Evolutionary conservation across 2,329 filamentous ascomycete species (phyloP).

Genomic region (Nemania sp.): DNA sequence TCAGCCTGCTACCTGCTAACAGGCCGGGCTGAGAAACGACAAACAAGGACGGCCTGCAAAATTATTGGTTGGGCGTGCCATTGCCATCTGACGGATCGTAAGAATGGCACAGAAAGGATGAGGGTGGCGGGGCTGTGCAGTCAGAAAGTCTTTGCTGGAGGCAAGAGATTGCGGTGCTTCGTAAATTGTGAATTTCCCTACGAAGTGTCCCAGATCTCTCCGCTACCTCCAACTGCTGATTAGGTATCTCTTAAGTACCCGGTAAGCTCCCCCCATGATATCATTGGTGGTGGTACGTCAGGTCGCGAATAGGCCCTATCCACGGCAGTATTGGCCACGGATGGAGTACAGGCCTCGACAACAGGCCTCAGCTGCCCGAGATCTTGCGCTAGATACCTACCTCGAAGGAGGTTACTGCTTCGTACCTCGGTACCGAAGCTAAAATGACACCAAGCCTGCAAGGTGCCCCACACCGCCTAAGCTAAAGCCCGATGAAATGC

Average conservation of each 20-base stretch:
- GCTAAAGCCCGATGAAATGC: slow-evolving; percentile 19
- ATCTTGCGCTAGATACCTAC: neutral
- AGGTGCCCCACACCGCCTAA: neutral
- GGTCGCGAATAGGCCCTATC: too few species aligned
- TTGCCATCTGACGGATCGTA: neutral
- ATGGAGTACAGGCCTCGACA: too few species aligned
- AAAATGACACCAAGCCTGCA: neutral
- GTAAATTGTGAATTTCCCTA: slow-evolving; percentile 5
- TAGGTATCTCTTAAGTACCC: neutral
- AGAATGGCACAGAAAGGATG: too few species aligned
- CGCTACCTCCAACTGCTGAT: too few species aligned
- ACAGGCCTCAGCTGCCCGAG: neutral
- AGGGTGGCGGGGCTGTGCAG: slow-evolving; percentile 10
- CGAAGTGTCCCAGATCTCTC: too few species aligned
- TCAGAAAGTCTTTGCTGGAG: neutral
- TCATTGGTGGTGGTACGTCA: slow-evolving; percentile 18
- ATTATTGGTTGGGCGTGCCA: slow-evolving; percentile 1
- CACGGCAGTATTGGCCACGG: too few species aligned
- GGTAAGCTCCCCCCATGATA: neutral
- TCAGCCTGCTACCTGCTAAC: neutral
- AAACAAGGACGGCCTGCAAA: slow-evolving; percentile 7
- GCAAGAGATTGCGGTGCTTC: neutral
- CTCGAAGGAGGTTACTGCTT: too few species aligned
- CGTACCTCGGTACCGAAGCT: too few species aligned
- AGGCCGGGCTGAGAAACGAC: slow-evolving; percentile 11